Base-by-base conservation (phyloP, 306 rosid species). In the Canavalia gladiata region DNA sequence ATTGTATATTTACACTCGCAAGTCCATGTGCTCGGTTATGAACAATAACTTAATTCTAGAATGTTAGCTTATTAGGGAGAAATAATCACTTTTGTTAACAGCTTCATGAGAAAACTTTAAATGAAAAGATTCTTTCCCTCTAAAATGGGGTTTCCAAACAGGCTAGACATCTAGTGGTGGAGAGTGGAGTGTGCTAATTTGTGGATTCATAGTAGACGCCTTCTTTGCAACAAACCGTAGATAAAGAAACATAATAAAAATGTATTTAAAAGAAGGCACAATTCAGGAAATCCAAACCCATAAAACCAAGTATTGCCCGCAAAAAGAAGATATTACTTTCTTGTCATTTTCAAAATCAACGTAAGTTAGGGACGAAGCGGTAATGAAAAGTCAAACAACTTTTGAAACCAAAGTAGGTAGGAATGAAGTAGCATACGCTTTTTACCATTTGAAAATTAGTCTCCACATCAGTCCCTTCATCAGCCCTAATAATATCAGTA, bases 371-470 rank as follows among this genome's bases (percentile, higher is more conserved):
- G 13, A 3, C 5, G 50, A 13, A 66, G 12, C 13, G 5, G 28
- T 18, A 67, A 25, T 18, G 50, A 79, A 74, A 74, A 13, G 52
- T 4, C 8, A 3, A 50, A 49, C 39, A 65, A 39, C 49, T 33
- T 10, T 29, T 11, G 12, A 34, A 55, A 33, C 63, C 25, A 11
- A 79, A 66, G 6, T 47, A 41, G 13, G 11, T 5, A 69, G 25
- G 25, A 82, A 86, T 42, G 33, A 65, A 43, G 43, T 30, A 37
- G 29, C 12, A 63, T 76, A 4, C 52, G 12, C 2, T 62, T 84
- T 82, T 42, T 60, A 92, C 98, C 91, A 91, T 91, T 70, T 94
- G 98, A 83, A 94, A 94, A 80, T 94, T 90, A 11, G 97, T 92
- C 82, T 94, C 93, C 5, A 76, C 67, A 34, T 91, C 88, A 42